These are phyloP conservation scores for Coemansia sp. DNA, from an alignment of 192 early-diverging fungal species.

Conservation along the genomic window DNA sequence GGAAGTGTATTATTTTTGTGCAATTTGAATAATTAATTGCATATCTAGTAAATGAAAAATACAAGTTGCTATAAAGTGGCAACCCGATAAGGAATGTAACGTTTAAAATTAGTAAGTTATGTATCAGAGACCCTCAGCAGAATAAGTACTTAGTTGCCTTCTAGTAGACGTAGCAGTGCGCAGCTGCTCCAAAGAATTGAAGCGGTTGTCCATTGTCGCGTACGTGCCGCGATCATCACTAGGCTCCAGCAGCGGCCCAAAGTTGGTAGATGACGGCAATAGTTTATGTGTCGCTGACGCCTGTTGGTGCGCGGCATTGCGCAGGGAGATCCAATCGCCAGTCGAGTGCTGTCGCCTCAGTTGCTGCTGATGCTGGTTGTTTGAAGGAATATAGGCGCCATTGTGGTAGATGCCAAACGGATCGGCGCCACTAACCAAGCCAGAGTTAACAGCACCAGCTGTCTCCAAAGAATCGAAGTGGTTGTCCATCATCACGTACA, in stretches of 20 bases:
- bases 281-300: not conserved
- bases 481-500: not conserved
- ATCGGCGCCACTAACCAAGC: not conserved
- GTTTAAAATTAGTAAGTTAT: not conserved
- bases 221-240: not conserved
- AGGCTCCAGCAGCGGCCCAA: not conserved
- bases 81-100: not conserved
- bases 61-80: not conserved
- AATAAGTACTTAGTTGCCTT: slow-evolving; percentile 8
- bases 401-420: slow-evolving; percentile 22
- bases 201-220: not conserved
- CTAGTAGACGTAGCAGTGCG: slow-evolving; percentile 12
- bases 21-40: not conserved
- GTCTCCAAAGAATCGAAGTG: not conserved
- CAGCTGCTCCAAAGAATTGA: slow-evolving; percentile 13
- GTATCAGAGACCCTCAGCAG: slow-evolving; percentile 9
- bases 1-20: not conserved
- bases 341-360: slow-evolving; percentile 50
- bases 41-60: not conserved
- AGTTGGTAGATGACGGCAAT: not conserved
- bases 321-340: slow-evolving; percentile 38
- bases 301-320: slow-evolving; percentile 2
- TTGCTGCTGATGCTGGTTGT: slow-evolving; percentile 30
- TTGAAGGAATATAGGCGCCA: slow-evolving; percentile 8
- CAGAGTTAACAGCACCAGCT: not conserved